Base-by-base conservation (phyloP, 192 early-diverging fungal genomes). In the Backusella tarrabulga region DNA sequence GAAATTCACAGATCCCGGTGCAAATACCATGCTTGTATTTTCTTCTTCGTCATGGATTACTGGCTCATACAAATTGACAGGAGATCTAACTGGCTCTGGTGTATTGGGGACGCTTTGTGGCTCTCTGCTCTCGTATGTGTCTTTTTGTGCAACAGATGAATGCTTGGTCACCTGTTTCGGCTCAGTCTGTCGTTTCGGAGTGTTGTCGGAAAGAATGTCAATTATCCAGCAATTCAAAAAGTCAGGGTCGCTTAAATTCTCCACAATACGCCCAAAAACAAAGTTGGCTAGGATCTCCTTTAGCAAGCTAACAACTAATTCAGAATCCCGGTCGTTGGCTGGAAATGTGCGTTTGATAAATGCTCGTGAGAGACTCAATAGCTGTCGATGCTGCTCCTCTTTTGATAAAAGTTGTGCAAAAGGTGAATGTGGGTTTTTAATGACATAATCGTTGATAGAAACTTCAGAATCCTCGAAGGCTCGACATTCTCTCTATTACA, bases 151-250 rank as follows among this genome's bases (percentile, higher is more conserved):
- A 14, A 71, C 52, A 32, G 54, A 34, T 6, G 78, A 72, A 3
- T 74, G 74, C 32, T 77, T 67, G 17, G n/a, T 50, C 67, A 14
- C 15, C 21, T 38, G 72, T 52, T 34, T 69, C 67, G 41, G 14
- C 19, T n/a, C 63, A 36, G 36, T 32, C 21, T 63, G 56, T 63
- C 56, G 56, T 63, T 63, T 63, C 77, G 12, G 29, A 35, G 34
- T 44, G 60, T 63, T 68, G n/a, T 76, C 78, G 4, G 66, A 81
- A 29, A 89, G 80, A 72, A 85, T 83, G 19, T 87, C 82, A 19
- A 89, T 84, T 34, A 89, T 87, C n/a, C 77, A 68, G 23, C 84
- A 32, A 72, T 89, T 89, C 23, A 89, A 77, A 76, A 78, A 89
- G 46, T 89, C 88, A 6, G 88, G 86, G 40, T 89, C 88, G 52